phyloP scores from a whole-genome alignment of 108 stramenopile species.

The Epithemia pelagica region DNA sequence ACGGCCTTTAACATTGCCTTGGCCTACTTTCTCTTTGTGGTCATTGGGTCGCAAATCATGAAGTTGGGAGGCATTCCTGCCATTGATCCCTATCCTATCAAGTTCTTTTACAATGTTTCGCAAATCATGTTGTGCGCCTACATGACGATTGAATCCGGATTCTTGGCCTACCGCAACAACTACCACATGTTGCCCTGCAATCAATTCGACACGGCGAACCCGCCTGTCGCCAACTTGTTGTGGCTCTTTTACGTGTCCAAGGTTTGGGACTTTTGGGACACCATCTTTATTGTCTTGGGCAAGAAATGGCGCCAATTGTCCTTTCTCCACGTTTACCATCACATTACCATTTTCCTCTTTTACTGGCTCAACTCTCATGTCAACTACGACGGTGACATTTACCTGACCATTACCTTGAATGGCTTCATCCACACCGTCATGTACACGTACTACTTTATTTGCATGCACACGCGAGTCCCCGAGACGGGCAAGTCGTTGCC shows the following conservation, averaged over 20 bases:
- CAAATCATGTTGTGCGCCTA: conserved; percentile 98
- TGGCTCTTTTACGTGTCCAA: conserved; percentile 98
- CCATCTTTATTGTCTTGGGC: conserved; percentile 95
- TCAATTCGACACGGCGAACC: conserved; percentile 60
- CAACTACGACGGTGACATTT: conserved; percentile 95
- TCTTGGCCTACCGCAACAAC: conserved; percentile 84
- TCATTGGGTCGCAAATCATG: conserved; percentile 73
- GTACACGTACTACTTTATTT: conserved; percentile 99
- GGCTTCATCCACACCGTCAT: conserved; percentile 99
- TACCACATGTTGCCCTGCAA: conserved; percentile 86
- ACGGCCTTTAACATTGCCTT: conserved; percentile 72
- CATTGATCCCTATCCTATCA: conserved; percentile 87
- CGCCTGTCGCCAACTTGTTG: conserved; percentile 85
- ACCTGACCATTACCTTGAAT: conserved; percentile 92
- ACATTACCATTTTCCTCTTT: conserved; percentile 96
- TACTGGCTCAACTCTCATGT: conserved; percentile 95
- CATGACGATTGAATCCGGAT: conserved; percentile 94
- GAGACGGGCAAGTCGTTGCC: conserved; percentile 85
- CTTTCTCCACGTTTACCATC: conserved; percentile 99
- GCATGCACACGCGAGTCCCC: conserved; percentile 93
- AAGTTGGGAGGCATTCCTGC: conserved; percentile 37
- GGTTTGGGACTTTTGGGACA: conserved; percentile 99
- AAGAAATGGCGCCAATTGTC: conserved; percentile 98
- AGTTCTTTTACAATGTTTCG: conserved; percentile 96
- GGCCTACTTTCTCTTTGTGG: conserved; percentile 76